phyloP scores from a whole-genome alignment of 495 filamentous ascomycete genomes.

The Xylaria intraflava region DNA sequence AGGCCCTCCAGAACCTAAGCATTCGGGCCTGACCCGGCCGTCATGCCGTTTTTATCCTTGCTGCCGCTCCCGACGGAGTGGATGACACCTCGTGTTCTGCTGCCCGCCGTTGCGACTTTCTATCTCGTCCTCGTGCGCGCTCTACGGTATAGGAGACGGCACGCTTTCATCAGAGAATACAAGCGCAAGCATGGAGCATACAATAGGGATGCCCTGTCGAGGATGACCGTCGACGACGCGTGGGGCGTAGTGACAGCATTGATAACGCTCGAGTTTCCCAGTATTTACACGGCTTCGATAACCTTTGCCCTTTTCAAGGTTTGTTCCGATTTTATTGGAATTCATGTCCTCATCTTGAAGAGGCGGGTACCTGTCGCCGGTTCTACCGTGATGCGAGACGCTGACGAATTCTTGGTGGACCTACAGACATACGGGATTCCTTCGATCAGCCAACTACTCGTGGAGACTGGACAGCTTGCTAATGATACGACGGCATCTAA shows the following conservation, averaged over 20 bases:
- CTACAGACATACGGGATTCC: slow-evolving; percentile 59
- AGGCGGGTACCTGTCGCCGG: too few relatives aligned
- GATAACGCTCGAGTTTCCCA: slow-evolving; percentile 49
- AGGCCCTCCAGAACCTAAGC: too few relatives aligned
- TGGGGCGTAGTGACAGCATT: slow-evolving; percentile 42
- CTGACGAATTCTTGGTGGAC: slow-evolving; percentile 2
- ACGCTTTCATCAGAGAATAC: slow-evolving; percentile 19
- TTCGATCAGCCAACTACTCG: slow-evolving; percentile 49
- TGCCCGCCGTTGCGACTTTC: slow-evolving; percentile 1
- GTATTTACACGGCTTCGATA: slow-evolving; percentile 44
- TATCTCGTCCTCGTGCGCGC: slow-evolving; percentile 23
- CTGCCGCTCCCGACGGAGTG: neutral
- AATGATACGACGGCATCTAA: slow-evolving; percentile 43
- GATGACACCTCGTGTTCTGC: neutral
- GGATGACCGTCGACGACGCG: slow-evolving; percentile 53
- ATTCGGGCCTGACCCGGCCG: too few relatives aligned
- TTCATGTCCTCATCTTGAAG: too few relatives aligned
- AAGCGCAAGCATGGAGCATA: slow-evolving; percentile 40
- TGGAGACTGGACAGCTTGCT: slow-evolving; percentile 50
- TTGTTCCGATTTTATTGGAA: neutral
- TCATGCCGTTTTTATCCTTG: neutral
- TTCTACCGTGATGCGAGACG: neutral
- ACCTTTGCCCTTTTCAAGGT: slow-evolving; percentile 58
- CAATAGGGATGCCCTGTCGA: slow-evolving; percentile 39
- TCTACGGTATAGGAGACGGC: slow-evolving; percentile 40